Evolutionary conservation across 192 early-diverging fungal genomes (phyloP).

Genomic region (Backusella mclennaniae): DNA sequence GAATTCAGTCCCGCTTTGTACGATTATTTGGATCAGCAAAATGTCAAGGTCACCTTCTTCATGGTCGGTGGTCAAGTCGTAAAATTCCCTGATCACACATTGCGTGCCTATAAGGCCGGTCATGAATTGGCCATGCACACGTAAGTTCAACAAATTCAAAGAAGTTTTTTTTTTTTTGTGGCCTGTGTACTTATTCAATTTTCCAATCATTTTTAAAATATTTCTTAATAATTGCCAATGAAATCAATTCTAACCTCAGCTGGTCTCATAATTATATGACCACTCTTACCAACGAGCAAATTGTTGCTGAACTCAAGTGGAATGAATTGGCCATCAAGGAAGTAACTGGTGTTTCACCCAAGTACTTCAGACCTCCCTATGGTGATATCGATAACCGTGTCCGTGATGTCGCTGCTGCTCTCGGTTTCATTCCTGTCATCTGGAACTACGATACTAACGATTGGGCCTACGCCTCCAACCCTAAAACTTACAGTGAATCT

Average conservation of each 20-base stretch:
- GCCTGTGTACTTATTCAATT: too few relatives aligned
- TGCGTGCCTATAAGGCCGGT: constrained; percentile 35
- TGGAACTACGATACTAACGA: constrained; percentile 55
- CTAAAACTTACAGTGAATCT: not conserved
- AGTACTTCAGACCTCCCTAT: constrained; percentile 63
- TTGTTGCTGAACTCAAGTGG: constrained; percentile 62
- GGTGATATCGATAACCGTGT: constrained; percentile 70
- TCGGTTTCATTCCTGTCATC: constrained; percentile 52
- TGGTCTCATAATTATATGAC: constrained; percentile 60
- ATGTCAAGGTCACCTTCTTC: constrained; percentile 46
- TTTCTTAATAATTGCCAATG: not conserved
- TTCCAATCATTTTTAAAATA: too few relatives aligned
- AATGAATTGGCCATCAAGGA: constrained; percentile 50
- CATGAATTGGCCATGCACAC: constrained; percentile 57
- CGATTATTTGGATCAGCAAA: constrained; percentile 38
- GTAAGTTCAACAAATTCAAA: not conserved
- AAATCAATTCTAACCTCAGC: not conserved
- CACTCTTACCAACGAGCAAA: constrained; percentile 56
- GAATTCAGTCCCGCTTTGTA: constrained; percentile 41
- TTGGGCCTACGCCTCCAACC: constrained; percentile 31
- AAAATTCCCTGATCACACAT: constrained; percentile 42
- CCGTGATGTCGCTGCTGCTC: constrained; percentile 45
- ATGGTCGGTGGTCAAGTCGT: constrained; percentile 48
- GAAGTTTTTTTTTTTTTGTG: too few relatives aligned
- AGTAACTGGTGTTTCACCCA: constrained; percentile 50